These are phyloP conservation scores for Stephania yunnanensis DNA, from an alignment of 164 flowering plant genomes.

Conservation along the genomic window DNA sequence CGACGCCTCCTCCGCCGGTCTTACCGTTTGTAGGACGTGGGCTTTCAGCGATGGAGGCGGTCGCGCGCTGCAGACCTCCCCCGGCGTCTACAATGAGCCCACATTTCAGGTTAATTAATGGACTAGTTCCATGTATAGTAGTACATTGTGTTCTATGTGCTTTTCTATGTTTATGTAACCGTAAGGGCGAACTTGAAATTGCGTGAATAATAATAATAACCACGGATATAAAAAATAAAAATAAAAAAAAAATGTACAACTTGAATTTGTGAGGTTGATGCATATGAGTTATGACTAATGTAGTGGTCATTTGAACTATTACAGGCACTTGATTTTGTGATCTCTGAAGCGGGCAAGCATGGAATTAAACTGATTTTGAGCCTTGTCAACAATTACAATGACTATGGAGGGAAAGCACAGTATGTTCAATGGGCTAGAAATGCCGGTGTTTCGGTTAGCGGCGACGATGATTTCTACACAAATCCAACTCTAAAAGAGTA, in stretches of 20 bases:
- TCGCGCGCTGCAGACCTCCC: conserved; percentile 23
- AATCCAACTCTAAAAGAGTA: conserved; percentile 11
- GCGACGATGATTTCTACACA: conserved; percentile 20
- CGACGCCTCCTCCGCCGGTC: conserved; percentile 20
- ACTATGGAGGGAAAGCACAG: conserved; percentile 29
- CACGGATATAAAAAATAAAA: too few species aligned
- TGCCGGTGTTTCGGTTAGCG: conserved; percentile 18
- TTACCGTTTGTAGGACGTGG: conserved; percentile 29
- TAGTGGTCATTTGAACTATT: not conserved
- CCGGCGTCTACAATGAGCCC: conserved; percentile 27
- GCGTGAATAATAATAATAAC: too few species aligned
- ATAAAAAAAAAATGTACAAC: too few species aligned
- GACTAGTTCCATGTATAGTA: not conserved
- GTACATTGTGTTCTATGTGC: too few species aligned
- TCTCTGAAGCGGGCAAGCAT: conserved; percentile 23
- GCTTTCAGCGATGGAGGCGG: conserved; percentile 30
- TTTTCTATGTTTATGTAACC: too few species aligned
- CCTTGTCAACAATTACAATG: conserved; percentile 26
- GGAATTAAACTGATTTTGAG: conserved; percentile 27
- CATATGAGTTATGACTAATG: not conserved
- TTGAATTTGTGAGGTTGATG: not conserved
- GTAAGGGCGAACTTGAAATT: too few species aligned
- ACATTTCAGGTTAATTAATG: conserved; percentile 19
- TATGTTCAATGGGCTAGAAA: conserved; percentile 30
- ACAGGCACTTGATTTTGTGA: conserved; percentile 28